Percentiles rank a stretch among this genome's conserved stretches.
Conservation (phyloP, 2,329 filamentous ascomycete genomes). For the Massarina eburnea region DNA sequence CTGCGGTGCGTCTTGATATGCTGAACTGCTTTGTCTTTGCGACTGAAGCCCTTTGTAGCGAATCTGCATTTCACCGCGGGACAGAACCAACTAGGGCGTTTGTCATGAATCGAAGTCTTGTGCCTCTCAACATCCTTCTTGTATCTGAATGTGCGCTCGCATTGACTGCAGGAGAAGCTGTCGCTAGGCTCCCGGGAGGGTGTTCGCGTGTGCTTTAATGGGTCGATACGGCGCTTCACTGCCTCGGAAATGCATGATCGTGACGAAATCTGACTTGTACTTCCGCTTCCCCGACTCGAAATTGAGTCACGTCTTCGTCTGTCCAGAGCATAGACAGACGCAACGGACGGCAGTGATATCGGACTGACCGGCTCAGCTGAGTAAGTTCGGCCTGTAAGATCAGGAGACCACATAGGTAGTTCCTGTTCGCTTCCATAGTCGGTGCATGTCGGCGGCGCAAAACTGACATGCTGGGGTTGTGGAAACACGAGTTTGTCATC, state of each 20-base stretch:
- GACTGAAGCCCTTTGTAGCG: conserved; percentile 3
- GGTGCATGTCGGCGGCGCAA: not conserved
- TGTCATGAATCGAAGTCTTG: conserved; percentile 3
- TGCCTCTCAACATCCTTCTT: conserved; percentile 6
- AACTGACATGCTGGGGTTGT: not conserved
- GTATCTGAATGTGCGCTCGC: conserved; percentile 1
- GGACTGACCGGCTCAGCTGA: not conserved
- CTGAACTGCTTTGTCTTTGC: conserved; percentile 7
- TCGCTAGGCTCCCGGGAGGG: not conserved
- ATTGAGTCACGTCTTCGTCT: conserved; percentile 2
- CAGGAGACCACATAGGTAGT: not conserved
- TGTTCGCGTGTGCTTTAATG: conserved; percentile 1
- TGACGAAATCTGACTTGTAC: not conserved
- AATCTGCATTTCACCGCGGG: conserved; percentile 1
- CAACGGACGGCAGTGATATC: not conserved
- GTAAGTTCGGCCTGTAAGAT: not conserved
- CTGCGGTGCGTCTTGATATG: conserved; percentile 5
- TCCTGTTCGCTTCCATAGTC: not conserved
- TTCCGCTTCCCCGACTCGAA: conserved; percentile 1
- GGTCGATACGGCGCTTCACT: conserved; percentile 1
- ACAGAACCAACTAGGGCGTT: conserved; percentile 4
- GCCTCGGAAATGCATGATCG: not conserved
- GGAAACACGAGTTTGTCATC: not conserved
- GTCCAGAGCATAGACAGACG: not conserved
- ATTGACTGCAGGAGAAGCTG: not conserved